A percentile compares a stretch with the other conserved stretches of the same genome.
These are phyloP conservation scores for Lojkania enalia DNA, from an alignment of 2,329 filamentous ascomycete genomes.

Conservation along the genomic window DNA sequence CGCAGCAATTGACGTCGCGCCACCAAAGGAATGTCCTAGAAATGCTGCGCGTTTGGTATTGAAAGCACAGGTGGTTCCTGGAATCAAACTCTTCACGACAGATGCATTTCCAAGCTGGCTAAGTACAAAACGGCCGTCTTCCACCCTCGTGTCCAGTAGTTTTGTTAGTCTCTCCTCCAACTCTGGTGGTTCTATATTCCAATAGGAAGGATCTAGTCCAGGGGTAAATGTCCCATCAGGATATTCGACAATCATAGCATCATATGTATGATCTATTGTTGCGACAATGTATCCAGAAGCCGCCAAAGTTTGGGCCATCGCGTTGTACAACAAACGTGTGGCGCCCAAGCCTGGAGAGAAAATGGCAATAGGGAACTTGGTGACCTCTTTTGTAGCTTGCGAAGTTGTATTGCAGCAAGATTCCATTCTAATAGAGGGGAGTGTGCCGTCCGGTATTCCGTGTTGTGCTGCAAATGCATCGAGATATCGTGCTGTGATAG, in stretches of 20 bases:
- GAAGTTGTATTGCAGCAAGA: slow-evolving; percentile 4
- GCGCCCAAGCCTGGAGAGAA: slow-evolving; percentile 51
- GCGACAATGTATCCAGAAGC: slow-evolving; percentile 51
- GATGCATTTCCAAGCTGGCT: slow-evolving; percentile 13
- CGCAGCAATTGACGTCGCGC: slow-evolving; percentile 26
- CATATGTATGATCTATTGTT: slow-evolving; percentile 54
- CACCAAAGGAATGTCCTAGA: slow-evolving; percentile 39
- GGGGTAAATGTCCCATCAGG: slow-evolving; percentile 38
- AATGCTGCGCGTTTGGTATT: slow-evolving; percentile 14
- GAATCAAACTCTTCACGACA: slow-evolving; percentile 11
- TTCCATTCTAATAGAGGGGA: slow-evolving; percentile 8
- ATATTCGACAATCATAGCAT: slow-evolving; percentile 51
- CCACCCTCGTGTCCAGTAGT: slow-evolving; percentile 8
- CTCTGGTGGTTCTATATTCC: slow-evolving; percentile 4
- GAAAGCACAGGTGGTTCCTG: slow-evolving; percentile 12
- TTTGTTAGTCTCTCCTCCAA: slow-evolving; percentile 5
- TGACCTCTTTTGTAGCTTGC: not conserved
- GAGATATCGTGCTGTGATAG: slow-evolving; percentile 8
- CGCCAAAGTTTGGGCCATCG: slow-evolving; percentile 49
- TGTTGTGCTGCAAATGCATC: slow-evolving; percentile 1
- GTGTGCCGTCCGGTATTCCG: slow-evolving; percentile 12
- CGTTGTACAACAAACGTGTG: slow-evolving; percentile 47
- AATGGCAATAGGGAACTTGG: slow-evolving; percentile 30
- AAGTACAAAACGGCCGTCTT: slow-evolving; percentile 17
- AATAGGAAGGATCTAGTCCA: slow-evolving; percentile 5